Evolutionary conservation across 2,329 filamentous ascomycete species (phyloP).

Genomic region (Diplodia sapinea): DNA sequence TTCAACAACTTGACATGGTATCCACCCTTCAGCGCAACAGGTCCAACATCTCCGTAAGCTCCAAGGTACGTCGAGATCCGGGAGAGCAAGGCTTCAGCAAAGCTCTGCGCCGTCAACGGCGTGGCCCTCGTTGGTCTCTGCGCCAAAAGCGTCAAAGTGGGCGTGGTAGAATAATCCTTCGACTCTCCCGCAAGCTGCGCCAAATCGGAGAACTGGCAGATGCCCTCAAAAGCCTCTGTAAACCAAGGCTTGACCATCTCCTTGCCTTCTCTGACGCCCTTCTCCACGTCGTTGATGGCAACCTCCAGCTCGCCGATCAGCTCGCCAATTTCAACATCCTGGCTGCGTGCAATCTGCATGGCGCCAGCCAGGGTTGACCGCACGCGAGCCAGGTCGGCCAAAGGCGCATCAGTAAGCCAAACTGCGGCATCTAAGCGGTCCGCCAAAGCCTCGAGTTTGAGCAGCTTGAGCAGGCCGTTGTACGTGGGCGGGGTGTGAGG

Average conservation of each 20-base stretch:
- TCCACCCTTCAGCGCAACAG: slow-evolving; percentile 19
- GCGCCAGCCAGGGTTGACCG: slow-evolving; percentile 44
- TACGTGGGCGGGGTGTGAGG: slow-evolving; percentile 59
- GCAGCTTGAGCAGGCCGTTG: slow-evolving; percentile 46
- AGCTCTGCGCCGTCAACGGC: background rate
- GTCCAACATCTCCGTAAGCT: background rate
- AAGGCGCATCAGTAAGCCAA: slow-evolving; percentile 43
- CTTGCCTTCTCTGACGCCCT: slow-evolving; percentile 40
- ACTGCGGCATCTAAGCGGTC: slow-evolving; percentile 52
- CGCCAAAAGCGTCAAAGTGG: slow-evolving; percentile 42
- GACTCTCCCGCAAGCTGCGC: slow-evolving; percentile 13
- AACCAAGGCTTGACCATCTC: slow-evolving; percentile 43
- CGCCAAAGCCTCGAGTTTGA: slow-evolving; percentile 54
- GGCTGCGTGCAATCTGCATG: slow-evolving; percentile 40
- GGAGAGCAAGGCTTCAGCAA: background rate
- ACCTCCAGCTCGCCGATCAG: slow-evolving; percentile 40
- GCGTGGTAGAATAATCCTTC: background rate
- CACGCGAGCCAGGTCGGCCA: slow-evolving; percentile 46
- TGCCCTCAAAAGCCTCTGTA: slow-evolving; percentile 45
- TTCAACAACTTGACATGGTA: slow-evolving; percentile 23
- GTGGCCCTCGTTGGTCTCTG: slow-evolving; percentile 44
- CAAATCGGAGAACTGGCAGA: slow-evolving; percentile 47
- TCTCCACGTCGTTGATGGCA: slow-evolving; percentile 43
- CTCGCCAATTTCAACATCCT: slow-evolving; percentile 41
- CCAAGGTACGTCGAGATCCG: slow-evolving; percentile 19